Evolutionary conservation across 1,284 basidiomycete genomes (phyloP), one percentile per base, ranked within the genome.

Genomic region (Naganishia liquefaciens): DNA sequence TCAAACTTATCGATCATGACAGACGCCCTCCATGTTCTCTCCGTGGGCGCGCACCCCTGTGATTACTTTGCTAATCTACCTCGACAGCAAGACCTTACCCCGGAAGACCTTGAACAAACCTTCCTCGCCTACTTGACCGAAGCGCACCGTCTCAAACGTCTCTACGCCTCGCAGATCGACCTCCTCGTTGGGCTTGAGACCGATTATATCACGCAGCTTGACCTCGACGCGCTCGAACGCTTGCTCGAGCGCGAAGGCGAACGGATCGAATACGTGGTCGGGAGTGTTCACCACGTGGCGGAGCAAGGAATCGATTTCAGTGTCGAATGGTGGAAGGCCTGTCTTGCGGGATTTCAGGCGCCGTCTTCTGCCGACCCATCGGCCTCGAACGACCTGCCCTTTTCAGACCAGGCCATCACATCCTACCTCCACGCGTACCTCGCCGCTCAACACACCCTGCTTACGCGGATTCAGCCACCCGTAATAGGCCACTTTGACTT

Each of bases 221-320:
- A 91, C 76, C 81, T 92, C 28, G 81, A 84, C 67, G 78, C 80
- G 21, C 75, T 82, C 6, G 67, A 71, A 11, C 5, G 37, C 0
- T 68, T 82, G 6, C 81, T 97, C 44, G 4, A n/a, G 28, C 76
- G 82, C 19, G 68, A 72, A 6, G 78, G 88, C 43, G 77, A 87
- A 21, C 69, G 79, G 54, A 86, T 99, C 67, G 89, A 98, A 74
- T 98, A 93, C 77, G 77, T 98, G 71, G 91, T 99, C 60, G 95
- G 96, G 5, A 92, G 89, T 52, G 82, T 99, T 7, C 96, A 99
- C 76, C 96, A 98, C 73, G 91, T 92, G 73, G 84, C 88, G 71
- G 83, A 82, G 15, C 85, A 92, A 23, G 92, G 94, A 2, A 97
- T 99, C 78, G 95, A 99, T 80, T 96, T 99, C 73, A 93, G 97